Base-by-base conservation (phyloP, 1,284 basidiomycete species). In the Cutaneotrichosporon mucoides region DNA sequence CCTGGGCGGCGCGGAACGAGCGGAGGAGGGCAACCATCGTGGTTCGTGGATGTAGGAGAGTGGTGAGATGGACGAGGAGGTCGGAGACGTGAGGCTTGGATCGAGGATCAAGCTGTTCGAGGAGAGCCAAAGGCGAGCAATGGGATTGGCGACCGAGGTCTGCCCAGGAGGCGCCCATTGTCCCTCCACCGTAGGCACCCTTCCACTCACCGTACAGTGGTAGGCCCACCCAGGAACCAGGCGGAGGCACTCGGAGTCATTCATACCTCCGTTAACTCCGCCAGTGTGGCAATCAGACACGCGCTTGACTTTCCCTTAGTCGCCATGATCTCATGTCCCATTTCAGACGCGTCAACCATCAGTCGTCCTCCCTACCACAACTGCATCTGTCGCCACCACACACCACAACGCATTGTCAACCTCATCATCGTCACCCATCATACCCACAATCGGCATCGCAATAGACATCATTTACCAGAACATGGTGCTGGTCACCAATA, bases 1-100 rank as follows among this genome's bases (percentile, higher is more conserved):
- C 61, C 58, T 63, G 36, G 45, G 65, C 60, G 47, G 63, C 63
- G 57, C 70, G 69, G 63, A 75, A 60, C n/a, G 73, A 72, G 50
- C 72, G 64, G 57, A 75, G 53, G 57, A 70, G 56, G 52, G 72
- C 62, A 51, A 73, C 68, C 74, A 76, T 74, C 42, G 42, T 65
- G 60, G 34, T 66, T 63, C 46, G 10, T 49, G 46, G 48, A 42
- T 35, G 51, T 40, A 42, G 55, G 37, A 24, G 50, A 56, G 57
- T 52, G 56, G 53, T 61, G 62, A 49, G 49, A 40, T 49, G 41
- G 37, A 47, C 38, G 52, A 13, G 40, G 36, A 34, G 34, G 13
- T 12, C 46, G 34, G 46, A 34, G 46, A 34, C 4, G 43, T 49
- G 38, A 38, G 33, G 56, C 10, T 49, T 34, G 33, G 44, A 41